Conservation (phyloP, 1,284 basidiomycete species). For the Sporisorium graminicola region DNA sequence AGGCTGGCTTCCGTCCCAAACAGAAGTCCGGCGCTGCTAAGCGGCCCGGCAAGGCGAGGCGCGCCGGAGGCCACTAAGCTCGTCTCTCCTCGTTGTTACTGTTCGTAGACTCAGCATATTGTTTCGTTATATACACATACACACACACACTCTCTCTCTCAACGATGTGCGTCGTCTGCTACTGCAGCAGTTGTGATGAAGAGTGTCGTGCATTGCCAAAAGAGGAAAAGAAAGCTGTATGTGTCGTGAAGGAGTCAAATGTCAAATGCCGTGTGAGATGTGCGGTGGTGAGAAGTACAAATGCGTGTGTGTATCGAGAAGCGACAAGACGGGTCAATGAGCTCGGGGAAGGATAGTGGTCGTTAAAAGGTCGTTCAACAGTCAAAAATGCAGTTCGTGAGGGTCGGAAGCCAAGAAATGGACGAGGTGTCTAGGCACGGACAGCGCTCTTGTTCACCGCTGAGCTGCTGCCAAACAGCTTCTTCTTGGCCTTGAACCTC, state of each 20-base stretch:
- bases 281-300: background rate
- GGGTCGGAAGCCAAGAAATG: too few species aligned
- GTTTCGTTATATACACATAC: too few species aligned
- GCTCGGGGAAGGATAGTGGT: background rate
- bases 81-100: too few species aligned
- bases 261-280: too few species aligned
- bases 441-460: constrained; percentile 43
- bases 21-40: constrained; percentile 45
- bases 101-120: too few species aligned
- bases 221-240: too few species aligned
- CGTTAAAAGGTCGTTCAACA: background rate
- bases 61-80: constrained; percentile 37
- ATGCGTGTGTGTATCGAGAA: background rate
- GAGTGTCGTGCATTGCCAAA: too few species aligned
- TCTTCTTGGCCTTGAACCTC: constrained; percentile 46
- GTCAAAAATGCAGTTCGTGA: background rate
- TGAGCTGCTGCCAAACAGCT: constrained; percentile 35
- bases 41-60: constrained; percentile 43
- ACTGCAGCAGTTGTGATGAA: too few species aligned
- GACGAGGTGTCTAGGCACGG: constrained; percentile 16
- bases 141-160: too few species aligned
- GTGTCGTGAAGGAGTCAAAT: too few species aligned
- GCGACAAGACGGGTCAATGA: background rate
- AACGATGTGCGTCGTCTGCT: too few species aligned
- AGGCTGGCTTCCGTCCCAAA: constrained; percentile 42